Evolutionary conservation across 768 basidiomycete species (phyloP).

Genomic region (Mrakia blollopis): DNA sequence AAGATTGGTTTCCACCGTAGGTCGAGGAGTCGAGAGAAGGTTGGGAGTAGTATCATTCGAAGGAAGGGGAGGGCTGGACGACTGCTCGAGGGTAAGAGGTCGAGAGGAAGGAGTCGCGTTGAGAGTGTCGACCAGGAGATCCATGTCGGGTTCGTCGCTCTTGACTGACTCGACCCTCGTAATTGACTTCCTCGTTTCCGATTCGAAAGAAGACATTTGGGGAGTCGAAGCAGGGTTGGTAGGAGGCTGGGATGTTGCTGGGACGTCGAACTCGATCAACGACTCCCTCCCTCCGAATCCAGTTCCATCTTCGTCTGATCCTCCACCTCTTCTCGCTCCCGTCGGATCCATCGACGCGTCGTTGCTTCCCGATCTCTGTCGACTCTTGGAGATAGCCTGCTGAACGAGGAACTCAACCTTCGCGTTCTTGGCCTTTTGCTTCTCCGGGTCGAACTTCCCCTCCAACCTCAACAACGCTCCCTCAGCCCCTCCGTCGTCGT

Average conservation of each 20-base stretch:
- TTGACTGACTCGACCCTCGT: background rate
- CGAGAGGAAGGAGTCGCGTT: conserved; percentile 14
- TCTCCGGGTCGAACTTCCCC: conserved; percentile 72
- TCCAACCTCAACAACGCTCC: conserved; percentile 74
- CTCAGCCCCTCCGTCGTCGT: conserved; percentile 59
- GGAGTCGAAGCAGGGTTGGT: background rate
- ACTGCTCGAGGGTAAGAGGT: conserved; percentile 5
- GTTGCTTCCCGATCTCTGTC: conserved; percentile 66
- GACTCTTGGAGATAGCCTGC: conserved; percentile 47
- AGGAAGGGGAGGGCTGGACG: background rate
- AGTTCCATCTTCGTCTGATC: background rate
- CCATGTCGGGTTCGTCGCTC: conserved; percentile 14
- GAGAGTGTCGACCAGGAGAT: conserved; percentile 22
- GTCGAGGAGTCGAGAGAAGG: background rate
- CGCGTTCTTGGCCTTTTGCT: conserved; percentile 57
- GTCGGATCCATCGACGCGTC: conserved; percentile 38
- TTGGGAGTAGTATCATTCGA: background rate
- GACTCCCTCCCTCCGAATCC: conserved; percentile 6
- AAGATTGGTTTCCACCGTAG: background rate
- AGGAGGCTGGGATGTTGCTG: background rate
- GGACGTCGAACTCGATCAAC: conserved; percentile 1
- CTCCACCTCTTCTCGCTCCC: background rate
- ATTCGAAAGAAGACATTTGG: background rate
- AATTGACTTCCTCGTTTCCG: background rate
- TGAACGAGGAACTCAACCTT: conserved; percentile 58